Evolutionary conservation across 129 eudicot genomes (phyloP).

Genomic region (Dittrichia graveolens): DNA sequence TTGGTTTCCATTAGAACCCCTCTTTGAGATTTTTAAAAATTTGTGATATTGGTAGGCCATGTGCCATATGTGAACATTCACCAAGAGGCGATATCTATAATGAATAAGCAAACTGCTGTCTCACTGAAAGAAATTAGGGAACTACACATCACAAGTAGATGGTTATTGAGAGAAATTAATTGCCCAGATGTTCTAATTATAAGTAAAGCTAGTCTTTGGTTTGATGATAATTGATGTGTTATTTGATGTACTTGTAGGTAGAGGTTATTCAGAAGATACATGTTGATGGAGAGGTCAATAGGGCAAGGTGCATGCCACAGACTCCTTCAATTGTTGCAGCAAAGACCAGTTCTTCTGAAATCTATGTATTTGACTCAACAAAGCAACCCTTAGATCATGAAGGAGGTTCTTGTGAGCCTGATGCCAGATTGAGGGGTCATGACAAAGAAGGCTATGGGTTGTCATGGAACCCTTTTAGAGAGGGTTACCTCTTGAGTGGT

Average conservation of each 20-base stretch:
- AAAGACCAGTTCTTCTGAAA: slow-evolving; percentile 70
- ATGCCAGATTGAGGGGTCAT: slow-evolving; percentile 80
- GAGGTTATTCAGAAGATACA: slow-evolving; percentile 72
- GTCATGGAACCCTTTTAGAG: slow-evolving; percentile 88
- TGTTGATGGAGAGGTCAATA: slow-evolving; percentile 97
- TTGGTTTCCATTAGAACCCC: background rate
- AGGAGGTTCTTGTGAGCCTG: slow-evolving; percentile 70
- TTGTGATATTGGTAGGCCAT: background rate
- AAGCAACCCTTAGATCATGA: slow-evolving; percentile 51
- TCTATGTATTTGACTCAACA: slow-evolving; percentile 64
- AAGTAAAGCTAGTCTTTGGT: slow-evolving; percentile 1
- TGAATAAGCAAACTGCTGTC: too few species aligned
- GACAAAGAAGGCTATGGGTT: slow-evolving; percentile 95
- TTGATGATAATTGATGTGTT: background rate
- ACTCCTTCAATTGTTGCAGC: slow-evolving; percentile 76
- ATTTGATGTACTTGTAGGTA: slow-evolving; percentile 44
- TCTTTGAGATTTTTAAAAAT: background rate
- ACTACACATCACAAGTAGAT: background rate
- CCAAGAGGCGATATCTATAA: too few species aligned
- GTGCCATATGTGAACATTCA: background rate
- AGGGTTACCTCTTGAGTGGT: slow-evolving; percentile 84
- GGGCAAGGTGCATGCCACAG: slow-evolving; percentile 88
- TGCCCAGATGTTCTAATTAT: background rate
- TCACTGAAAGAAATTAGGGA: background rate
- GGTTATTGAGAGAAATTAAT: background rate